Conservation (phyloP, 208 protist species). For the Leishmania martiniquensis region DNA sequence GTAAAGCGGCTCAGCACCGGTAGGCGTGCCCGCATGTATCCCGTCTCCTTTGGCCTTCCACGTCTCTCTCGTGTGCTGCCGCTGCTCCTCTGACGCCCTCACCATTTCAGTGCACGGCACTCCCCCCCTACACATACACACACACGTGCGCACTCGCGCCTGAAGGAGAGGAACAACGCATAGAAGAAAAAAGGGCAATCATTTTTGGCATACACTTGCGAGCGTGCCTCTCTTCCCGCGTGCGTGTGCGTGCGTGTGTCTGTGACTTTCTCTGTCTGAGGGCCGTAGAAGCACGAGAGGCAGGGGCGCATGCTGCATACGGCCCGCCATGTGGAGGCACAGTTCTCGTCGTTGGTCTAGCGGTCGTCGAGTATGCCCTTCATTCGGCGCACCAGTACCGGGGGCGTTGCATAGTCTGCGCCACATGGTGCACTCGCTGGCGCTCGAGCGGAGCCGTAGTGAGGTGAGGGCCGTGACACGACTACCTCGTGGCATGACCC, state of each 20-base stretch:
- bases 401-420: not conserved
- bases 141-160: no score
- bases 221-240: not conserved
- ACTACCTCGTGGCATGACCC: conserved; percentile 29
- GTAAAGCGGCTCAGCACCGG: not conserved
- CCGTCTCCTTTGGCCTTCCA: not conserved
- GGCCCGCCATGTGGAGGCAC: not conserved
- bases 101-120: not conserved
- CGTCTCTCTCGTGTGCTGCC: not conserved
- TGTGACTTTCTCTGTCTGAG: not conserved
- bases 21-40: not conserved
- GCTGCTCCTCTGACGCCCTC: not conserved
- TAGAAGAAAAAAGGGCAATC: no score
- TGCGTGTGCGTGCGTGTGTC: not conserved
- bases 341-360: not conserved
- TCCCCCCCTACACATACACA: no score
- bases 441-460: not conserved
- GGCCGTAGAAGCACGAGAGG: not conserved
- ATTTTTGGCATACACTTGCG: not conserved
- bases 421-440: not conserved
- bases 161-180: no score
- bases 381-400: not conserved
- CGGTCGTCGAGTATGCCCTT: not conserved
- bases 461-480: not conserved
- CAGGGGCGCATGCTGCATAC: not conserved